Conservation (phyloP, 148 eudicot species). For the Rhododendron mucronatum region DNA sequence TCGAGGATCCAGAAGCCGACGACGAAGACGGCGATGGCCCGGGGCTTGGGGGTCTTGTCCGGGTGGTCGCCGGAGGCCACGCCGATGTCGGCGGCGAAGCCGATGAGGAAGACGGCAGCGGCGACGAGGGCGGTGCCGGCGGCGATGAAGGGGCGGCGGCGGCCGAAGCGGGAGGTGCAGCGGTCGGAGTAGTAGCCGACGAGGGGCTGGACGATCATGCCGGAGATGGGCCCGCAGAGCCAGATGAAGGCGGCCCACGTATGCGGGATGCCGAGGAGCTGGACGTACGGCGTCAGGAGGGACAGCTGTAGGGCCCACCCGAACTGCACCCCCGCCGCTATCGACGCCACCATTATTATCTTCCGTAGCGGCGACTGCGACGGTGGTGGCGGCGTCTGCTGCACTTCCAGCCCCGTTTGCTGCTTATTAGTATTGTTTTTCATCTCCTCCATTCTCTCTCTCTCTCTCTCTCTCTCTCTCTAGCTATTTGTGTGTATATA, state of each 20-base stretch:
- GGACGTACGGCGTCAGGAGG: constrained; percentile 50
- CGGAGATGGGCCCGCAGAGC: constrained; percentile 57
- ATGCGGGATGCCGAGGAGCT: constrained; percentile 47
- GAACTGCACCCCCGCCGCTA: constrained; percentile 54
- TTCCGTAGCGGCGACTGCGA: constrained; percentile 24
- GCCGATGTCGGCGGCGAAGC: constrained; percentile 53
- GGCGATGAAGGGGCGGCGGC: constrained; percentile 48
- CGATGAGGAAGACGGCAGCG: constrained; percentile 39
- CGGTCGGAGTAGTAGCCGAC: constrained; percentile 53
- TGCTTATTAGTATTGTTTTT: not conserved
- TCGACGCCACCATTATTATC: constrained; percentile 39
- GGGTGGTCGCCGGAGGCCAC: constrained; percentile 31
- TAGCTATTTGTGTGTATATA: not conserved
- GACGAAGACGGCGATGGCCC: constrained; percentile 47
- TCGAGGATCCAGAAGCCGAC: constrained; percentile 58
- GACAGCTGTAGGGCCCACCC: constrained; percentile 64
- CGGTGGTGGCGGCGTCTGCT: not conserved
- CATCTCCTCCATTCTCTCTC: constrained; percentile 21
- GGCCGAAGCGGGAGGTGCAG: constrained; percentile 41
- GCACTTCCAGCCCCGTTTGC: not conserved
- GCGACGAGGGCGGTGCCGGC: constrained; percentile 39
- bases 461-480: constrained; percentile 19
- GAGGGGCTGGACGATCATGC: constrained; percentile 47
- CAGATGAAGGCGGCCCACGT: constrained; percentile 49
- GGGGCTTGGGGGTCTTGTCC: constrained; percentile 20